Conservation (phyloP, 1,284 basidiomycete genomes). For the Wallemia hederae region DNA sequence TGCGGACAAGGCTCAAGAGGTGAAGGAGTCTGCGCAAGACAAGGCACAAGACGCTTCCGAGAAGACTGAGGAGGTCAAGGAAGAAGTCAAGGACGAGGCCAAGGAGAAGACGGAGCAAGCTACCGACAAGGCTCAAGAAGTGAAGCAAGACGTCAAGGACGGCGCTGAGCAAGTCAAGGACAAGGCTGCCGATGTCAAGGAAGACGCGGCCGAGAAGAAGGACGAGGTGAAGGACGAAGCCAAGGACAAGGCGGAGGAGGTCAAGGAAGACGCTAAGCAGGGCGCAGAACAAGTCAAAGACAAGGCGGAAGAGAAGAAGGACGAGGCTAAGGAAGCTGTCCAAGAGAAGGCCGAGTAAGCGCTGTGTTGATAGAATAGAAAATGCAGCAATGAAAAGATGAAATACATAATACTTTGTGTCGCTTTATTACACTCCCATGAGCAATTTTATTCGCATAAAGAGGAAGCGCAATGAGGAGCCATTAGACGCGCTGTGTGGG, state of each 20-base stretch:
- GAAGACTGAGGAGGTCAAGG: no score
- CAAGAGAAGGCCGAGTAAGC: not conserved
- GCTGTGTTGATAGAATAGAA: no score
- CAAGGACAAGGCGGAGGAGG: no score
- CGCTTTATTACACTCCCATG: not conserved
- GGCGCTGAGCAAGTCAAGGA: no score
- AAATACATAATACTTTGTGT: not conserved
- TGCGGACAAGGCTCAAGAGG: no score
- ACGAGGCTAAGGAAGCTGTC: not conserved
- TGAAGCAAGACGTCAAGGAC: no score
- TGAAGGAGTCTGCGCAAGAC: no score
- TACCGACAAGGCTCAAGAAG: not conserved
- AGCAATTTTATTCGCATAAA: not conserved
- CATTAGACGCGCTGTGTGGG: not conserved
- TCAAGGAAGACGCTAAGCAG: no score
- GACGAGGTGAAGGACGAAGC: not conserved
- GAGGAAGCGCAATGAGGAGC: not conserved
- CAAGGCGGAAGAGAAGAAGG: not conserved
- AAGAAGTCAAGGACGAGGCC: no score
- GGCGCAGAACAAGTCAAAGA: no score
- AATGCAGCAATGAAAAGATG: not conserved
- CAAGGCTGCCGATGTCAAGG: no score
- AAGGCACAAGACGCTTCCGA: no score
- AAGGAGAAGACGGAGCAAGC: not conserved
- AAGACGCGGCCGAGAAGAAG: not conserved